Evolutionary conservation across 768 basidiomycete genomes (phyloP), one percentile per base, ranked within the genome.

Genomic region (Russula lepida): DNA sequence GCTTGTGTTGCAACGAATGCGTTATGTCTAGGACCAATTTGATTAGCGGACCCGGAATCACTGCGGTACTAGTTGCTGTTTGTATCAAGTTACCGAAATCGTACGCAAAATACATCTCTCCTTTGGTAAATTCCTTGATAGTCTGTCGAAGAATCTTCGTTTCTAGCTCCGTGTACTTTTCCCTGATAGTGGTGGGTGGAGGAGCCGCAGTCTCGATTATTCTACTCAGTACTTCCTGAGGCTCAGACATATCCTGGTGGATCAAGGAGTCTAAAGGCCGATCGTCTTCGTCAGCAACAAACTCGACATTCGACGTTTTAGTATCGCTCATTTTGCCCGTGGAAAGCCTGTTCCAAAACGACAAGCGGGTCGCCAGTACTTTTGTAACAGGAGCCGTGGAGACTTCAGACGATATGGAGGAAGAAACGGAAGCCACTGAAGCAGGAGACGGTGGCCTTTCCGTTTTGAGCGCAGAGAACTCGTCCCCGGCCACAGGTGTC

Each of bases 51-150:
- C 28, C 21, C 5, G n/a, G 43, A 60, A 33, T 25, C 30, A 46
- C 27, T 27, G 23, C 23, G 28, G 48, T 60, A 27, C 64, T 64
- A n/a, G n/a, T n/a, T n/a, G n/a, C n/a, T n/a, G n/a, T 27, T n/a
- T 5, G 39, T 25, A 32, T 44, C 23, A 15, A 68, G 77, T 60
- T 71, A 88, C 93, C 94, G 66, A 92, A 93, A 60, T 80, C 84
- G 71, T 92, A 88, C 0, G 91, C 80, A 70, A 92, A 95, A 72
- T 88, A 94, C 90, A 97, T 95, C 49, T 84, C 87, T 12, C 92
- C 92, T 67, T 86, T 89, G 15, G 81, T 78, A 68, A 84, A 92
- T 67, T 91, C 86, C 56, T 82, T 79, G 32, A 92, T 77, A 56
- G 84, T 85, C 71, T 95, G 90, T 25, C 84, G 77, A 12, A 95